A percentile compares a stretch with the other conserved stretches of the same genome.
phyloP scores from a whole-genome alignment of 768 basidiomycete genomes.

The Agaricus subrufescens region DNA sequence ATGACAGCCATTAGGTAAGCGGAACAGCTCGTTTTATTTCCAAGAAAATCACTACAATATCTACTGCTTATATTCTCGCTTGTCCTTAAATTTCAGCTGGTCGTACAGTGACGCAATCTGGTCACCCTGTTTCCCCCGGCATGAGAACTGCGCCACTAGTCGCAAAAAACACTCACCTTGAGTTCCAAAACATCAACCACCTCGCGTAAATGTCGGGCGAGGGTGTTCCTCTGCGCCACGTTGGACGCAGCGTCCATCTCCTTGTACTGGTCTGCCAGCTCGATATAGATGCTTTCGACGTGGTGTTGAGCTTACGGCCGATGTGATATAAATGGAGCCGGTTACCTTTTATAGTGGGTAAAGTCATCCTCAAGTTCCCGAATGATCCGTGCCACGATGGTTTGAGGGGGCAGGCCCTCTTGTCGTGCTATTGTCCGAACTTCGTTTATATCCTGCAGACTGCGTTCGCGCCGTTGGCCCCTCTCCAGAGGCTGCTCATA shows the following conservation, averaged over 20 bases:
- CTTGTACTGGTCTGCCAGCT: slow-evolving; percentile 91
- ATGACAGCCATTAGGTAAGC: background rate
- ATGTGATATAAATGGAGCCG: slow-evolving; percentile 9
- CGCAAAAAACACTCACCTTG: slow-evolving; percentile 51
- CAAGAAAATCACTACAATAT: background rate
- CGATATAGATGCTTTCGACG: slow-evolving; percentile 70
- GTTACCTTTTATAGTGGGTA: slow-evolving; percentile 88
- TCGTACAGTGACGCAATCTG: slow-evolving; percentile 93
- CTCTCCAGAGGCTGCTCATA: slow-evolving; percentile 21
- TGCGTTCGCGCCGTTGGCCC: slow-evolving; percentile 27
- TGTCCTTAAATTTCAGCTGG: slow-evolving; percentile 73
- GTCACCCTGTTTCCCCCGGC: slow-evolving; percentile 57
- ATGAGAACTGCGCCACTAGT: background rate
- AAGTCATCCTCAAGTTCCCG: slow-evolving; percentile 94
- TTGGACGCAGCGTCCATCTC: slow-evolving; percentile 81
- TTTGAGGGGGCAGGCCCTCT: slow-evolving; percentile 73
- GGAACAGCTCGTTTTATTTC: background rate
- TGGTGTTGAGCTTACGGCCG: slow-evolving; percentile 1
- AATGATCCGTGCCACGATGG: slow-evolving; percentile 77
- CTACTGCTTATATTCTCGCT: slow-evolving; percentile 14
- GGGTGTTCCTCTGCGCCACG: slow-evolving; percentile 74
- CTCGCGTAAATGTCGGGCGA: slow-evolving; percentile 85
- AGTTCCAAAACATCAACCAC: slow-evolving; percentile 90
- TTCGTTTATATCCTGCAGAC: slow-evolving; percentile 23
- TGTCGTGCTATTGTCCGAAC: slow-evolving; percentile 26